Evolutionary conservation across 129 eudicot genomes (phyloP).

Genomic region (Helichrysum umbraculigerum): DNA sequence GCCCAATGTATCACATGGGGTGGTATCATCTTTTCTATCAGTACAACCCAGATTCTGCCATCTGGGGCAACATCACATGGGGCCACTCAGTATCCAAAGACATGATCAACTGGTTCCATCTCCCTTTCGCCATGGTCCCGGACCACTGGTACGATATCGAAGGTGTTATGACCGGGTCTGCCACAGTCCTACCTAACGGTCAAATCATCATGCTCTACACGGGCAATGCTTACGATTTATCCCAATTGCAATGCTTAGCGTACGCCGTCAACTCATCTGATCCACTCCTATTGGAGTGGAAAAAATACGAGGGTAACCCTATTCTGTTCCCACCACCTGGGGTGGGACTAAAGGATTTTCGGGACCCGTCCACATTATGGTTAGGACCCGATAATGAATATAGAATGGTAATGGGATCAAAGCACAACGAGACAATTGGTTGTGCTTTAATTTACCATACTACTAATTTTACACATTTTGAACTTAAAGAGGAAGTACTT

Average conservation of each 20-base stretch:
- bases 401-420: constrained; percentile 72
- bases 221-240: constrained; percentile 58
- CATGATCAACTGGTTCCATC: constrained; percentile 74
- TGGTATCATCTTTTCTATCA: constrained; percentile 95
- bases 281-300: constrained; percentile 84
- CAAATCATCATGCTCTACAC: constrained; percentile 80
- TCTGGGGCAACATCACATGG: constrained; percentile 98
- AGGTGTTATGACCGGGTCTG: constrained; percentile 94
- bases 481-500: constrained; percentile 49
- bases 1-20: constrained; percentile 86
- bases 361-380: constrained; percentile 94
- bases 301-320: constrained; percentile 72
- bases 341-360: constrained; percentile 58
- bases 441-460: constrained; percentile 70
- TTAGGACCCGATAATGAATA: constrained; percentile 66
- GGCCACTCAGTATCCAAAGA: constrained; percentile 88
- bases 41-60: constrained; percentile 89
- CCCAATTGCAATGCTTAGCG: constrained; percentile 77
- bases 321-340: constrained; percentile 84
- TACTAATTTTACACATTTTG: constrained; percentile 54
- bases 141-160: constrained; percentile 84
- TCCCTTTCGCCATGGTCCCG: constrained; percentile 88
- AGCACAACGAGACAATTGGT: constrained; percentile 64
- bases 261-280: constrained; percentile 83
- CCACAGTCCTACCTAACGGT: constrained; percentile 81